A percentile compares a stretch with the other conserved stretches of the same genome.
Evolutionary conservation across 108 stramenopile genomes (phyloP).

Genomic region (Nitzschia sp.): DNA sequence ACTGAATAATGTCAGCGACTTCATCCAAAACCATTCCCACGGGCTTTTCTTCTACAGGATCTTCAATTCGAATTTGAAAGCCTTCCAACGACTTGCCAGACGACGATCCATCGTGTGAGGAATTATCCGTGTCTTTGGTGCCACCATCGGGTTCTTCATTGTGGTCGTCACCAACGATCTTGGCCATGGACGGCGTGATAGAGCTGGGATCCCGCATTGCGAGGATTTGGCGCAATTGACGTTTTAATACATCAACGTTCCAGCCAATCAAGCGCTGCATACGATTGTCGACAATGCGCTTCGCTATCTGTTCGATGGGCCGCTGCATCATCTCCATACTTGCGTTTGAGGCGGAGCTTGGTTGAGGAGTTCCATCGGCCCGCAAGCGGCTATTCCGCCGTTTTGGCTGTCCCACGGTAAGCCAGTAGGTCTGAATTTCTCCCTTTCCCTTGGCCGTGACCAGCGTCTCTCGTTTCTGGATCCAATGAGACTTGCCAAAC

Average conservation of each 20-base stretch:
- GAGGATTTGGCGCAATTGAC: conserved; percentile 15
- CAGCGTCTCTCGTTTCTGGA: conserved; percentile 12
- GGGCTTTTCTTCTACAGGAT: background rate
- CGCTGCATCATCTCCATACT: background rate
- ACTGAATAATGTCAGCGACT: conserved; percentile 1
- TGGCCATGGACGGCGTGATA: background rate
- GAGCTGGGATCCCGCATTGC: conserved; percentile 8
- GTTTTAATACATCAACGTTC: conserved; percentile 14
- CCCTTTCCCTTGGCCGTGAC: conserved; percentile 35
- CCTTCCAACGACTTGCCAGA: background rate
- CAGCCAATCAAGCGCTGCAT: conserved; percentile 21
- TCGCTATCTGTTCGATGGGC: background rate
- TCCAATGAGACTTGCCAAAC: conserved; percentile 26
- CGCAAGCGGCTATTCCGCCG: too few relatives aligned
- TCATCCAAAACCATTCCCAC: conserved; percentile 1
- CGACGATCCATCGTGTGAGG: background rate
- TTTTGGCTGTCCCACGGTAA: background rate
- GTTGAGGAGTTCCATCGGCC: background rate
- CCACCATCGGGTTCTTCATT: background rate
- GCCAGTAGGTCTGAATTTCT: conserved; percentile 35
- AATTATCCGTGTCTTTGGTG: background rate
- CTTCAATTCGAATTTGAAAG: background rate
- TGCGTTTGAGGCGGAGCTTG: background rate
- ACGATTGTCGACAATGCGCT: conserved; percentile 1
- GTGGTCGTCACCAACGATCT: background rate